Evolutionary conservation across 805 yeast genomes (phyloP).

Genomic region (Dipodascopsis uninucleata): DNA sequence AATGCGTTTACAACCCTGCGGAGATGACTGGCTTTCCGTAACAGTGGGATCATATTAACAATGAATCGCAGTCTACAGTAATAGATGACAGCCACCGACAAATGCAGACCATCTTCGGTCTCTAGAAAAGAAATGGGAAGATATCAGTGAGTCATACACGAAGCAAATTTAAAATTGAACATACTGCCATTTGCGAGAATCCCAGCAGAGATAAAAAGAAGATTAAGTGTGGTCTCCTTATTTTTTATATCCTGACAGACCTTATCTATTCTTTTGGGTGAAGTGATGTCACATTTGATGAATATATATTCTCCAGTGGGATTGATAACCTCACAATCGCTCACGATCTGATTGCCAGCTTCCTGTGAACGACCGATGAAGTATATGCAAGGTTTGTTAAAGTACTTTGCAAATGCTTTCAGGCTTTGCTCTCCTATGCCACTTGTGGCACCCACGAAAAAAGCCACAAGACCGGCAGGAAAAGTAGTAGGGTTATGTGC

Average conservation of each 20-base stretch:
- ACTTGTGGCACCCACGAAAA: slow-evolving; percentile 8
- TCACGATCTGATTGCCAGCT: background rate
- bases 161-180: background rate
- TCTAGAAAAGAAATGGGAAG: background rate
- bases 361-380: slow-evolving; percentile 4
- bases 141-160: background rate
- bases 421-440: slow-evolving; percentile 4
- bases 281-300: slow-evolving; percentile 1
- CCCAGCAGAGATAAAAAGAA: slow-evolving; percentile 4
- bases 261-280: slow-evolving; percentile 1
- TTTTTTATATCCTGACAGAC: slow-evolving; percentile 2
- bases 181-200: background rate
- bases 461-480: slow-evolving; percentile 3
- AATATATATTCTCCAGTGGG: slow-evolving; percentile 2
- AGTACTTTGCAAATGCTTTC: slow-evolving; percentile 4
- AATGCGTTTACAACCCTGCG: slow-evolving; percentile 2
- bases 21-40: slow-evolving; percentile 1
- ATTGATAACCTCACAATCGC: background rate
- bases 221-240: background rate
- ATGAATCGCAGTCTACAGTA: slow-evolving; percentile 3
- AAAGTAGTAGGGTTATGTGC: no score
- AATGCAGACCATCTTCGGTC: slow-evolving; percentile 1
- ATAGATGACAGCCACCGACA: slow-evolving; percentile 1
- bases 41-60: slow-evolving; percentile 2
- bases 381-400: slow-evolving; percentile 2